These are phyloP conservation scores for Teratosphaeria viscida DNA, from an alignment of 2,329 filamentous ascomycete genomes.

Conservation along the genomic window DNA sequence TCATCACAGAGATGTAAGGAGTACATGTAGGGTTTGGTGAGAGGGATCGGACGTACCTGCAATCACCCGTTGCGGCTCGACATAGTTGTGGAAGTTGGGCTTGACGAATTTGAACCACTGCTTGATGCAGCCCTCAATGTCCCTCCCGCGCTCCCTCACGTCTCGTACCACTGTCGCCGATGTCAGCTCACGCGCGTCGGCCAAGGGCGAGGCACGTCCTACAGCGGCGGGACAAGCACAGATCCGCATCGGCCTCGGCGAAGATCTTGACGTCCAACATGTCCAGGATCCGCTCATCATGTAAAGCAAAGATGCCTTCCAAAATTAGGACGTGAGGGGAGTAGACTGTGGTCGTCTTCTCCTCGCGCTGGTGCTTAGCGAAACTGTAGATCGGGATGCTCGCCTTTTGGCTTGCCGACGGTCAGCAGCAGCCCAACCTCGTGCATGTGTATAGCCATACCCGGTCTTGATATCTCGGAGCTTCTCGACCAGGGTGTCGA, in stretches of 20 bases:
- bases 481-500: slow-evolving; percentile 72
- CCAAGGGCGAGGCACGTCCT: slow-evolving; percentile 25
- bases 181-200: neutral
- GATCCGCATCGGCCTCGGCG: slow-evolving; percentile 89
- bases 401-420: slow-evolving; percentile 56
- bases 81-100: slow-evolving; percentile 89
- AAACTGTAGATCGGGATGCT: slow-evolving; percentile 96
- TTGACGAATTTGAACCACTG: slow-evolving; percentile 97
- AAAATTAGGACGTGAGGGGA: slow-evolving; percentile 92
- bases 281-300: slow-evolving; percentile 75
- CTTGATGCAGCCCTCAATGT: slow-evolving; percentile 92
- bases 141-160: slow-evolving; percentile 76
- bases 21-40: neutral
- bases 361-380: slow-evolving; percentile 70
- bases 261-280: slow-evolving; percentile 95
- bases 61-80: slow-evolving; percentile 81
- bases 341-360: slow-evolving; percentile 78
- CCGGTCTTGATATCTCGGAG: slow-evolving; percentile 81
- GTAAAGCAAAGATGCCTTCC: slow-evolving; percentile 90
- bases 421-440: slow-evolving; percentile 6
- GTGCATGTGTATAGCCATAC: slow-evolving; percentile 42
- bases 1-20: slow-evolving; percentile 21
- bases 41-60: slow-evolving; percentile 47
- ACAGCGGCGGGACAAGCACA: slow-evolving; percentile 84
- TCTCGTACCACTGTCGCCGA: slow-evolving; percentile 62